Conservation (phyloP, 139 green algal genomes). For the Auxenochlorella pyrenoidosa region DNA sequence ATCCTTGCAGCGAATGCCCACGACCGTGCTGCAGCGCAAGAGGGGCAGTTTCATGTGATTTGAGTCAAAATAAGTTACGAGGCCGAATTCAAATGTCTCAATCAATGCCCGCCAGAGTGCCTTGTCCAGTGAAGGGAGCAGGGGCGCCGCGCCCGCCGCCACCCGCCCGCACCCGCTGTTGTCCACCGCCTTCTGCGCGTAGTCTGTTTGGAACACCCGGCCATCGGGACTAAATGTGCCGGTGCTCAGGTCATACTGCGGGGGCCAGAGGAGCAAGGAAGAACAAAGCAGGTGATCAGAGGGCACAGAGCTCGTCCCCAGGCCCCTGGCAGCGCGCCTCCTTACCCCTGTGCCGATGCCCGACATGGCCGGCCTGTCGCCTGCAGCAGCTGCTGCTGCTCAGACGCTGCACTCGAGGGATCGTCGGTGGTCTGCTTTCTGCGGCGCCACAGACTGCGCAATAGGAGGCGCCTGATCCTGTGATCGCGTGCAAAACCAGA, state of each 20-base stretch:
- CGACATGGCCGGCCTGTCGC: slow-evolving; percentile 63
- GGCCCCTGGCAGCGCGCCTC: neutral
- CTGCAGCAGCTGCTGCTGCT: neutral
- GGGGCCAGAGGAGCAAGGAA: neutral
- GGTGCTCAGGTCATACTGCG: slow-evolving; percentile 96
- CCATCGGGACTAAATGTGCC: slow-evolving; percentile 98
- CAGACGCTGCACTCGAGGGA: neutral
- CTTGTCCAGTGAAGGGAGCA: no score
- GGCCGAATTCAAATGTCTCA: neutral
- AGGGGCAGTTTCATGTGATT: neutral
- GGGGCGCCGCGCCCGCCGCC: neutral
- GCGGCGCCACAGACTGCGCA: no score
- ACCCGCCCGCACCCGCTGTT: slow-evolving; percentile 84
- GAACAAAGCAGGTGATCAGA: neutral
- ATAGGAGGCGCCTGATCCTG: no score
- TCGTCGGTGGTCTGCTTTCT: neutral
- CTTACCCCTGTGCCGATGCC: slow-evolving; percentile 87
- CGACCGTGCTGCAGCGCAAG: slow-evolving; percentile 82
- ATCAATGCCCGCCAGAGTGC: neutral
- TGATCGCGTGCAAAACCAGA: no score
- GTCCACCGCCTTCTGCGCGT: slow-evolving; percentile 98
- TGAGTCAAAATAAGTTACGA: neutral
- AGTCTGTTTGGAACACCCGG: slow-evolving; percentile 98
- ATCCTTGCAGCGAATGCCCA: slow-evolving; percentile 96
- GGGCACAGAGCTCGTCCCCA: neutral